Base-by-base conservation (phyloP, 2,329 filamentous ascomycete genomes). In the Tricladium varicosporioides region DNA sequence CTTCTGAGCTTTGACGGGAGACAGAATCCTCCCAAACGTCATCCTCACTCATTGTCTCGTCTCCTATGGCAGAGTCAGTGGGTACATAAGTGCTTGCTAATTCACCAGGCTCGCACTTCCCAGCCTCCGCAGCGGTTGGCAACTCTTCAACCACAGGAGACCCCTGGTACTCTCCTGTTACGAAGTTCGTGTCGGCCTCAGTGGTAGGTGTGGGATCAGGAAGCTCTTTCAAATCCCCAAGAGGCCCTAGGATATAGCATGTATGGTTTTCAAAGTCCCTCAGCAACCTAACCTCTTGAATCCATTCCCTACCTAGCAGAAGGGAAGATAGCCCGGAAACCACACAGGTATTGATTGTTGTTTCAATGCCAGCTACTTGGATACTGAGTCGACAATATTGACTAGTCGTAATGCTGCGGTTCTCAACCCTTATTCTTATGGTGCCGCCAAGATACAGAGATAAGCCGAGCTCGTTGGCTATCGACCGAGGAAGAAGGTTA, bases 21-120 rank as follows among this genome's bases (percentile, higher is more conserved):
- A 52, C 27, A 47, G 43, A 3, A 54, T 54, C 45, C 51, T 11
- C 43, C 19, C 48, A 54, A 54, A 54, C 7, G 18, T 47, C 22
- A 48, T 22, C 22, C 36, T 54, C 14, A 54, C 43, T 54, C 18
- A 54, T 54, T 22, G 18, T 54, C 43, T 54, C 22, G 48, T 54
- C 51, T 54, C 43, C n/a, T 54, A 15, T 48, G 22, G 27, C n/a
- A 54, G 43, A 48, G n/a, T n/a, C n/a, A n/a, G n/a, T n/a, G n/a
- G n/a, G n/a, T 19, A n/a, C 15, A 42, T 54, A 13, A 54, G 40
- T 16, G 33, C 44, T 54, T 54, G 22, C 43, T 27, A 54, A 48
- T 31, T 54, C 22, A 48, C 27, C 43, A 54, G 48, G 51, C 43
- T 18, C 15, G 33, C 31, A 54, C 19, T 36, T 27, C 44, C 31